phyloP scores from a whole-genome alignment of 1,139 yeast genomes.

The Yamadazyma sp. region DNA sequence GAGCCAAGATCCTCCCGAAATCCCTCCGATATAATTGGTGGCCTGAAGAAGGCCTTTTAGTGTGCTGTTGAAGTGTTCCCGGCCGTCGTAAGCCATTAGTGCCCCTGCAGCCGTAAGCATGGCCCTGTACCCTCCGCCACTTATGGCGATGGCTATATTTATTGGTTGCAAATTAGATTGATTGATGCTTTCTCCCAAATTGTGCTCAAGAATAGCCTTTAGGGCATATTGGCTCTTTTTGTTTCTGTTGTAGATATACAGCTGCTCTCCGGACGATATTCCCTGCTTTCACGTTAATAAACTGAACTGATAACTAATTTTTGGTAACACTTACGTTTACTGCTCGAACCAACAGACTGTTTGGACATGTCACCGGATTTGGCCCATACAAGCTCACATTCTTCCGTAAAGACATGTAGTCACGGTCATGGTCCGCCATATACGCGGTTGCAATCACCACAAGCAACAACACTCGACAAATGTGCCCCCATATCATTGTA shows the following conservation, averaged over 20 bases:
- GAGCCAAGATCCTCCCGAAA: constrained; percentile 74
- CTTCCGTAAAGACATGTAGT: neutral
- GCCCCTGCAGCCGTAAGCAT: constrained; percentile 69
- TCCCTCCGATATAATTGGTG: constrained; percentile 56
- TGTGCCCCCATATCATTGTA: no score
- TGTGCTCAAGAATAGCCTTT: constrained; percentile 31
- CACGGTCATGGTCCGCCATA: neutral
- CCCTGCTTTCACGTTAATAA: neutral
- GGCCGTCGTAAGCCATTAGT: constrained; percentile 50
- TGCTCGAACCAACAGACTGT: constrained; percentile 31
- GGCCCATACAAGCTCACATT: constrained; percentile 4
- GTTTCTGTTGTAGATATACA: constrained; percentile 29
- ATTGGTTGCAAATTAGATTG: constrained; percentile 15
- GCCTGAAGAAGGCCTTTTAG: constrained; percentile 57
- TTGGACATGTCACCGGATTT: constrained; percentile 41
- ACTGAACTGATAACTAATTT: neutral
- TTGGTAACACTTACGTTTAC: constrained; percentile 32
- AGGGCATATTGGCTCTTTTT: constrained; percentile 31
- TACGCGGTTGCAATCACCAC: neutral
- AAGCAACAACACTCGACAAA: neutral
- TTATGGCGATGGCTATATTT: constrained; percentile 50
- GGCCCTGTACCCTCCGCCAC: constrained; percentile 77
- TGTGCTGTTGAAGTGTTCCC: constrained; percentile 30
- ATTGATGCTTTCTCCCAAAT: constrained; percentile 23
- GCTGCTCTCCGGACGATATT: neutral